Conservation (phyloP, 148 eudicot species). For the Dianthus caryophyllus region DNA sequence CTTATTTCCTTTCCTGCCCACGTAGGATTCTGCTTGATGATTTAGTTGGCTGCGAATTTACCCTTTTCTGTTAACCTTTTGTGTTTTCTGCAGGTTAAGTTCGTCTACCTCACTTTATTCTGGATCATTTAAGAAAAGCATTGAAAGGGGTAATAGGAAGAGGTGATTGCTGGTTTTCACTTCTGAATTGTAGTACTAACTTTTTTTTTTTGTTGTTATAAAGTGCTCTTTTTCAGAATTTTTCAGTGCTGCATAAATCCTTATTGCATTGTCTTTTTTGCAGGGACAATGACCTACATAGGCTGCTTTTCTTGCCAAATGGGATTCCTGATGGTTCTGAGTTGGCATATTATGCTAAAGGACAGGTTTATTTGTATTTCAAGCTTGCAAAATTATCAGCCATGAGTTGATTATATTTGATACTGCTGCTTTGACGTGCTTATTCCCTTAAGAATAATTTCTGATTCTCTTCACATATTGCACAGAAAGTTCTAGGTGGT, state of each 20-base stretch:
- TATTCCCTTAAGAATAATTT: neutral
- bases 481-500: constrained; percentile 71
- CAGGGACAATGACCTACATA: constrained; percentile 95
- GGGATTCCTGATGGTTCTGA: constrained; percentile 93
- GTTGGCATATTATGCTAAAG: constrained; percentile 81
- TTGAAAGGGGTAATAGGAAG: constrained; percentile 52
- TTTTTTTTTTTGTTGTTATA: neutral
- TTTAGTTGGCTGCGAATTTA: neutral
- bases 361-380: constrained; percentile 51
- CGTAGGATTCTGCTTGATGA: neutral
- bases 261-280: constrained; percentile 19
- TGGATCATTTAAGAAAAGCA: constrained; percentile 34
- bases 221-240: neutral
- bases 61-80: neutral
- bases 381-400: neutral
- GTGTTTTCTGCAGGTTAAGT: constrained; percentile 44
- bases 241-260: neutral
- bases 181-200: neutral
- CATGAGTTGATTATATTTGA: neutral
- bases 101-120: constrained; percentile 25
- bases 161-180: constrained; percentile 36
- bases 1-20: neutral
- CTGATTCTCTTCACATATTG: constrained; percentile 11
- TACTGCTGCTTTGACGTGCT: neutral
- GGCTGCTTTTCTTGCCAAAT: constrained; percentile 82